phyloP scores from a whole-genome alignment of 2,329 filamentous ascomycete species.

The Hypoxylon sp. region DNA sequence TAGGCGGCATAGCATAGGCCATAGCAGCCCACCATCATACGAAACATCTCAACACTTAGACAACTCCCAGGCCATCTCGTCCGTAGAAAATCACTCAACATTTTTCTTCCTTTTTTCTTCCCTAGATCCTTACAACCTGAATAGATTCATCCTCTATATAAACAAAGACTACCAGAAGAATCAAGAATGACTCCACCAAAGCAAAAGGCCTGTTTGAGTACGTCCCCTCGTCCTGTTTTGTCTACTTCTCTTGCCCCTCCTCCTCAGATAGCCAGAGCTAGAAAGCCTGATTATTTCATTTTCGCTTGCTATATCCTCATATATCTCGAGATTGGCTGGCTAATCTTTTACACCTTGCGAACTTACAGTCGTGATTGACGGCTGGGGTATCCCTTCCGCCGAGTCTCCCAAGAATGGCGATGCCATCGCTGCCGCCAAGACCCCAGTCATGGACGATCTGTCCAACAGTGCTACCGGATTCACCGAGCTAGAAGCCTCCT shows the following conservation, averaged over 20 bases:
- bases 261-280: constrained; percentile 40
- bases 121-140: constrained; percentile 16
- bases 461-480: constrained; percentile 86
- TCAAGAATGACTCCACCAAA: constrained; percentile 67
- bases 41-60: constrained; percentile 51
- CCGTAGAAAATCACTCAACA: constrained; percentile 55
- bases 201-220: constrained; percentile 75
- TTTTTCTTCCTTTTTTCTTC: constrained; percentile 22
- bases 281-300: constrained; percentile 58
- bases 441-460: constrained; percentile 95
- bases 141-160: constrained; percentile 15
- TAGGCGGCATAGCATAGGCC: constrained; percentile 34
- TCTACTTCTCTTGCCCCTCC: constrained; percentile 45
- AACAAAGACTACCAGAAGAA: constrained; percentile 22
- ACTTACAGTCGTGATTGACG: constrained; percentile 89
- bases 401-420: constrained; percentile 89
- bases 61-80: constrained; percentile 34
- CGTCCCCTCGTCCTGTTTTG: constrained; percentile 58
- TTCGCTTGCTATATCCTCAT: constrained; percentile 67
- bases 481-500: constrained; percentile 94
- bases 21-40: constrained; percentile 48
- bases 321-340: constrained; percentile 71
- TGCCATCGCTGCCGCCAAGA: constrained; percentile 93
- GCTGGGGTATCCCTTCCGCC: constrained; percentile 91
- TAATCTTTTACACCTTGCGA: constrained; percentile 55